Evolutionary conservation across 371 early-diverging fungal species (phyloP), one percentile per base, ranked within the genome.

Genomic region (Blakeslea trispora): DNA sequence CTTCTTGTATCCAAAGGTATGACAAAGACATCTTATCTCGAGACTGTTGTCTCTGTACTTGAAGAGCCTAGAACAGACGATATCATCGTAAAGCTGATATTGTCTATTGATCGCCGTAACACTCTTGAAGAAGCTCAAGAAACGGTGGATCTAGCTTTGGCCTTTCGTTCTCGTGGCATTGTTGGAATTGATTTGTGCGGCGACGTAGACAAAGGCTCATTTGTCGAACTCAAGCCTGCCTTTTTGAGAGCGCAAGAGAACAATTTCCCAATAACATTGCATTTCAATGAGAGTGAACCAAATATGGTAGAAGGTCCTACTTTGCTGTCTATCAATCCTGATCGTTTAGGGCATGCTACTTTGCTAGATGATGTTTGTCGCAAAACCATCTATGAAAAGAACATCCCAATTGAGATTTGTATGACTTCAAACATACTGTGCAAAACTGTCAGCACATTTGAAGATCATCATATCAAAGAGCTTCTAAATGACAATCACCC

Each of bases 151-250:
- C 67, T 86, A 37, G 88, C 87, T 4, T 21, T 80, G 7, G 43
- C 59, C 14, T 79, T 72, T 56, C 61, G 70, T 17, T 56, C 69
- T 13, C 57, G 55, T 2, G 80, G 76, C 43, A 64, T 86, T 1
- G 83, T 88, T 0, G 88, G 83, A 5, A 72, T 88, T 19, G 88
- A 88, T 64, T 72, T 88, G 8, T 85, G 86, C 59, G 87, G 87
- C 21, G 81, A 88, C 64, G 78, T 75, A 10, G 59, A 56, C 22
- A 61, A 50, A 14, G 86, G 84, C 0, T 58, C 63, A 14, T 79
- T 83, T 67, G 57, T 63, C 13, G 61, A 31, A 10, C 41, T 82
- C 17, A 66, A 63, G 43, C 82, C 81, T 10, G 86, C 86, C 2
- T 72, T 88, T 47, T 50, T 63, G 9, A 63, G 71, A 45, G 88